Conservation (phyloP, 2,329 filamentous ascomycete genomes). For the Aphanoascus verrucosus region DNA sequence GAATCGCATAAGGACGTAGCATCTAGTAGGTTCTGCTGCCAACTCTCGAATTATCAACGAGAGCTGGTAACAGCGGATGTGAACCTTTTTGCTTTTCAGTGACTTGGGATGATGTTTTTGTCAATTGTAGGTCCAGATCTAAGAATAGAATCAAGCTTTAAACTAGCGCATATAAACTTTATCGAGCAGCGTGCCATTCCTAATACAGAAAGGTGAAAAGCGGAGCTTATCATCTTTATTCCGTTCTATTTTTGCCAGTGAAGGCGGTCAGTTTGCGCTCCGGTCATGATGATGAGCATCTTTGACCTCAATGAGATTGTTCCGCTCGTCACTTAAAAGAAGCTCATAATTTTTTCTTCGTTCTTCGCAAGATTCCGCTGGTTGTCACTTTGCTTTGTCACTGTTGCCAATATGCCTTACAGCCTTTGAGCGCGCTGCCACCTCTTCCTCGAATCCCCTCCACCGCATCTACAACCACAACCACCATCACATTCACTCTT, state of each 20-base stretch:
- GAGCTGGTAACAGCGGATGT: too few relatives aligned
- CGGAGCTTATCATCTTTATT: not conserved
- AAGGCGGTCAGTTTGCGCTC: not conserved
- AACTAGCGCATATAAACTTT: too few relatives aligned
- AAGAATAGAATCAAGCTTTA: not conserved
- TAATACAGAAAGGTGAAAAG: not conserved
- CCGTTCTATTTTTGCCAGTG: constrained; percentile 1
- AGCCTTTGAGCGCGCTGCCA: not conserved
- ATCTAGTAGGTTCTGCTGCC: too few relatives aligned
- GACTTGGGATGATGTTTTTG: too few relatives aligned
- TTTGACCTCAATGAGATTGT: not conserved
- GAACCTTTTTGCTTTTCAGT: too few relatives aligned
- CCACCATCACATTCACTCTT: not conserved
- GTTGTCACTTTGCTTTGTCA: not conserved
- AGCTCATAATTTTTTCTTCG: not conserved
- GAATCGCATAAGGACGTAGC: too few relatives aligned
- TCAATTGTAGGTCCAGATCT: too few relatives aligned
- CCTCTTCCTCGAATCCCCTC: not conserved
- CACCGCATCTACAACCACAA: not conserved
- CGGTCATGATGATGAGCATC: not conserved
- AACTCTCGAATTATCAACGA: too few relatives aligned
- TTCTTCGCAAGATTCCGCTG: not conserved
- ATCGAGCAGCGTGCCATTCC: too few relatives aligned
- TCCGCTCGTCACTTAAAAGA: not conserved
- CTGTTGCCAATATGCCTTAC: too few relatives aligned